Evolutionary conservation across 1,139 yeast genomes (phyloP).

Genomic region (Scheffersomyces parashehatae): DNA sequence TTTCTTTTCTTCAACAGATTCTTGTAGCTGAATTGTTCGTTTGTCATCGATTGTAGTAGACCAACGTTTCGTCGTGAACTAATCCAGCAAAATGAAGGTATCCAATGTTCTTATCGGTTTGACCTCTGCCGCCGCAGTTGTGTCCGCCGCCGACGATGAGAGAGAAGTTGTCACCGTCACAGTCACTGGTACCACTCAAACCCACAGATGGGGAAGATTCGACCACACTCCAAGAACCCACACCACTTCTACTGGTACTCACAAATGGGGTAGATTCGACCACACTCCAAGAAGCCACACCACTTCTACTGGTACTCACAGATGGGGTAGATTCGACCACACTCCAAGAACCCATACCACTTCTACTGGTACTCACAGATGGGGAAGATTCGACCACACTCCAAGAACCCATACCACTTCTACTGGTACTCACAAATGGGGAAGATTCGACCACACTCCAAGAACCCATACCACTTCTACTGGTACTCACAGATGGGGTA

Average conservation of each 20-base stretch:
- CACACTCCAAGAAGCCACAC: slow-evolving; percentile 32
- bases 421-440: slow-evolving; percentile 46
- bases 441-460: slow-evolving; percentile 51
- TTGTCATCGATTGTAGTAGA: background rate
- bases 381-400: slow-evolving; percentile 50
- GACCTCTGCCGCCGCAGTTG: slow-evolving; percentile 20
- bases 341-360: slow-evolving; percentile 36
- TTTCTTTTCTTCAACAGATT: background rate
- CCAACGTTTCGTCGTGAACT: background rate
- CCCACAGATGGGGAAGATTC: slow-evolving; percentile 52
- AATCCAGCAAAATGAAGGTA: slow-evolving; percentile 19
- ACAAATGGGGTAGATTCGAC: slow-evolving; percentile 41
- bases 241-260: slow-evolving; percentile 33
- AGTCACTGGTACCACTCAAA: slow-evolving; percentile 25
- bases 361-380: slow-evolving; percentile 43
- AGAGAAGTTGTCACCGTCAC: slow-evolving; percentile 27
- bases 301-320: slow-evolving; percentile 42
- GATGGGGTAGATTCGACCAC: slow-evolving; percentile 50
- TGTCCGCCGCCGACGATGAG: slow-evolving; percentile 26
- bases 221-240: slow-evolving; percentile 46
- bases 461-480: slow-evolving; percentile 22
- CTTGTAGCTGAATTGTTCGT: background rate
- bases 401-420: slow-evolving; percentile 29
- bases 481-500: slow-evolving; percentile 49
- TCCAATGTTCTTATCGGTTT: slow-evolving; percentile 21